Base-by-base conservation (phyloP, 305 asterid genomes). In the Fraxinus platypoda region DNA sequence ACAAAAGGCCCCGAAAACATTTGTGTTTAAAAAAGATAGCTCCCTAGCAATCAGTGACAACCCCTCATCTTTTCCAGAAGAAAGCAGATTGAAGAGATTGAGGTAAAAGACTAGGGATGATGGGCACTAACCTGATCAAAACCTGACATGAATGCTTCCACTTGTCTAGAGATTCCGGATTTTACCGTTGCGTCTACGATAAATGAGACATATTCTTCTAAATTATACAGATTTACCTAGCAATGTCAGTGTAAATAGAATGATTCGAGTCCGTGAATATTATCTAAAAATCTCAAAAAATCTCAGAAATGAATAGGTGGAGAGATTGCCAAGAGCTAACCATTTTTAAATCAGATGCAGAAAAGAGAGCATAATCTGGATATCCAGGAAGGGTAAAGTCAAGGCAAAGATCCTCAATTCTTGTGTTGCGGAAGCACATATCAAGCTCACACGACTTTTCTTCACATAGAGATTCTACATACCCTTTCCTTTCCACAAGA, bases 361-460 rank as follows among this genome's bases (percentile, higher is more conserved):
- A 82, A 57, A 49, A 81, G 64, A 89, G 89, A 77, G 82, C 83
- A 81, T 90, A 97, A 86, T 97, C 98, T 38, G 96, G 97, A 88
- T 93, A 93, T 21, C 99, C 98, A 21, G 99, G 99, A 87, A 97
- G 92, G 75, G 91, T 84, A 85, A 92, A 97, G 88, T 94, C 99
- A 83, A 97, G 94, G 89, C 92, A 93, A 78, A 97, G 92, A 85
- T 97, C 99, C 90, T 92, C 97, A 30, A 97, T 91, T 88, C 86
- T 92, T 41, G 94, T 88, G 85, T 81, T 83, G 30, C 85, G 90
- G 85, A 90, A 91, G 85, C 81, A 81, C 78, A 92, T 76, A 31
- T 90, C 91, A 85, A 80, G 49, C 77, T 88, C 85, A 3, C 81
- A 80, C 28, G 87, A 84, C 35, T 83, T 85, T 77, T 80, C 92